Base-by-base conservation (phyloP, 129 eudicot genomes). In the Artemisia argyi region DNA sequence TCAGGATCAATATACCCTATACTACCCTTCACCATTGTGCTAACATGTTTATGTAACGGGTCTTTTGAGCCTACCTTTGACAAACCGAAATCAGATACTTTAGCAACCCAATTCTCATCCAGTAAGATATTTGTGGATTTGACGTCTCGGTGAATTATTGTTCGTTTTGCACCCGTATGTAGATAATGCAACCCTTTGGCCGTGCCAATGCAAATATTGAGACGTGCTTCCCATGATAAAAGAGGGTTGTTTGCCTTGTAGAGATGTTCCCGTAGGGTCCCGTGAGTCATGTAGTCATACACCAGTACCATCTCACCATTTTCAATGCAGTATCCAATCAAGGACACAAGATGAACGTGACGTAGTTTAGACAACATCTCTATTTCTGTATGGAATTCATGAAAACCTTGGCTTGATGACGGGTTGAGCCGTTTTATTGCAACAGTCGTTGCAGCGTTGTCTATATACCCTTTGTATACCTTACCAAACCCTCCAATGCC, bases 1-100 rank as follows among this genome's bases (percentile, higher is more conserved):
- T 87, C 86, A 4, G 87, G 93, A 75, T 87, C 93, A 22, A 82
- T 58, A 53, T 84, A 87, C 26, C 93, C 87, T 0, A 84, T 71
- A 55, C 86, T 86, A 1, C 88, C 91, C 28, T 86, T 86, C 63
- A 86, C 92, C 54, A 69, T 9, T 2, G 89, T 88, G 70, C 85
- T 88, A 49, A 85, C 83, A 42, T 88, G 91, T 35, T 81, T 76
- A 63, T 83, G 11, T 11, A 26, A 54, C 15, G 62, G 81, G 39
- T 82, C 74, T 18, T 5, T 13, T 53, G 16, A 7, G 2, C 95
- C 86, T 3, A 83, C 76, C 52, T 85, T 88, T 13, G 91, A 85
- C 4, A 88, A 83, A 39, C 95, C 91, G 35, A 88, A 88, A 79
- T 88, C 95, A 30, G 88, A 85, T 46, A 88, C 88, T 35, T 85